Conservation (phyloP, 2,329 filamentous ascomycete genomes). For the Fusarium gaditjirri region DNA sequence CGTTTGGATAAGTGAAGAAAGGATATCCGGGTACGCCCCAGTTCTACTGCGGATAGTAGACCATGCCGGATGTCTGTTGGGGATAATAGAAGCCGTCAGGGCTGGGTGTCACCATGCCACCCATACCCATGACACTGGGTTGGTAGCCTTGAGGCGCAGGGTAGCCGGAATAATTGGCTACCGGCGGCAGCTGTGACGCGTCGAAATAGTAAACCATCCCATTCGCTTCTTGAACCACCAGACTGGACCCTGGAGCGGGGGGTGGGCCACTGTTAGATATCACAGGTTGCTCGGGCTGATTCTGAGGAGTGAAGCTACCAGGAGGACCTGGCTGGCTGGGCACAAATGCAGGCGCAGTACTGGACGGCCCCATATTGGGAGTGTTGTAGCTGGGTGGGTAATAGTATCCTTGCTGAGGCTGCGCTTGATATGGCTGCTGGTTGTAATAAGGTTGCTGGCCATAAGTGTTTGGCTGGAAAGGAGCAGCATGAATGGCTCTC, state of each 20-base stretch:
- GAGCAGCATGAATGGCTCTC: constrained; percentile 87
- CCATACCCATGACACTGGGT: constrained; percentile 73
- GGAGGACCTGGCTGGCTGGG: constrained; percentile 61
- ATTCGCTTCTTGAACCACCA: constrained; percentile 87
- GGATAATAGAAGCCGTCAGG: constrained; percentile 78
- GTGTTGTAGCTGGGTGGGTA: constrained; percentile 67
- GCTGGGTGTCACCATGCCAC: constrained; percentile 80
- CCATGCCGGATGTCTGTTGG: constrained; percentile 64
- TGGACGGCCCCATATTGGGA: constrained; percentile 62
- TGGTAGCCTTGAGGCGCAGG: constrained; percentile 64
- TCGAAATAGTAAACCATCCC: constrained; percentile 98
- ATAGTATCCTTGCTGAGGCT: constrained; percentile 71
- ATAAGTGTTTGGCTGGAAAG: constrained; percentile 83
- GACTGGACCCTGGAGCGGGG: constrained; percentile 51
- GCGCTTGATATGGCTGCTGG: constrained; percentile 57
- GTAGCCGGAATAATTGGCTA: constrained; percentile 60
- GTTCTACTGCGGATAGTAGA: constrained; percentile 70
- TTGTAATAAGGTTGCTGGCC: constrained; percentile 66
- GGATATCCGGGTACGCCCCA: constrained; percentile 38
- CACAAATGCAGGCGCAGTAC: constrained; percentile 66
- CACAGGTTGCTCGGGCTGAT: constrained; percentile 52
- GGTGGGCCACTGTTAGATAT: constrained; percentile 47
- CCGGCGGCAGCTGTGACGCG: constrained; percentile 73
- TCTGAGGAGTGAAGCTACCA: constrained; percentile 55
- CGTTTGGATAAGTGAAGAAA: constrained; percentile 40